Base-by-base conservation (phyloP, 2,329 filamentous ascomycete species). In the Pleoardoris graminearum region DNA sequence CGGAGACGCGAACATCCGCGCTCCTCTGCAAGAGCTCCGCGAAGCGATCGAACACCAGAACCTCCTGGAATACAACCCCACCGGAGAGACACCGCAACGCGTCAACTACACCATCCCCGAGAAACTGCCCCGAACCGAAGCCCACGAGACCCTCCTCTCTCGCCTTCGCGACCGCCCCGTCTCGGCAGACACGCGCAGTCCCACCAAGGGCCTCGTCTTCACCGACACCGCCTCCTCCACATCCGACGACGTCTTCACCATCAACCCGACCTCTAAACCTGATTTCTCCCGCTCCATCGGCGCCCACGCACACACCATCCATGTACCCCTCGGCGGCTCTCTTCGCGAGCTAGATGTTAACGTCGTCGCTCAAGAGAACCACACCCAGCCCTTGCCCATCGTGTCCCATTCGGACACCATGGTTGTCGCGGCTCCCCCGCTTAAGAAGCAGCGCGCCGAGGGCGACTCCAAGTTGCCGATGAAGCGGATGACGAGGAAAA, bases 81-180 rank as follows among this genome's bases (percentile, higher is more conserved):
- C 94, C 0, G 93, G 94, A 46, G 81, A 88, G 41, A 97, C 94
- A 1, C 94, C 94, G 0, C 85, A 89, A 67, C 94, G 92, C 75
- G 78, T 81, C 25, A 80, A 85, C 47, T 99, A 97, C 73, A 80
- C 84, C n/a, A 96, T 90, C 66, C 89, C 91, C 0, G 88, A 83
- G 1, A 79, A 82, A 2, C 80, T 99, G 1, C 94, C 94, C 3
- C 85, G 86, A 22, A 97, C 94, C 0, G 82, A 85, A 64, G 65
- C 75, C 1, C 84, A 86, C 63, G 82, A 86, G 11, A 75, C 72
- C 11, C 75, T 88, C 23, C 75, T 86, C 11, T 78, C 82, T 17
- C 59, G 80, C 66, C 52, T 74, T 16, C 72, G 76, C 66, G 62
- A 77, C 61, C 67, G 50, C n/a, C 59, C 68, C 6, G 48, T 58